Base-by-base conservation (phyloP, 2,329 filamentous ascomycete genomes). In the Xylariaceae sp. region DNA sequence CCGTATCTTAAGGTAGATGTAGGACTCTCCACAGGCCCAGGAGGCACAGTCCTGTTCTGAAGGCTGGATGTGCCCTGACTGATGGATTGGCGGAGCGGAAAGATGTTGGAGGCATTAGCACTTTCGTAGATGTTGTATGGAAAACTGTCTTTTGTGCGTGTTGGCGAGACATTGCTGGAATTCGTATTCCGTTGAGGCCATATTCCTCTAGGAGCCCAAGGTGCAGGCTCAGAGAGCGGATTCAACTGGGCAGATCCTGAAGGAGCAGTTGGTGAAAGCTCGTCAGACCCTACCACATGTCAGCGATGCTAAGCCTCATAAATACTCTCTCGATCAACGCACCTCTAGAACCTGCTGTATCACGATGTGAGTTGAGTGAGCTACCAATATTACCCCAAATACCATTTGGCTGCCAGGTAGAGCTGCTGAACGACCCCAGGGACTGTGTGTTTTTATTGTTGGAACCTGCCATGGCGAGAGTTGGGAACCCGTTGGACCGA, bases 191-290 rank as follows among this genome's bases (percentile, higher is more conserved):
- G 64, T 6, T 73, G 72, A 58, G 80, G 81, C 88, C 88, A 91
- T 13, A 82, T 80, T 30, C 77, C 73, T 39, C 76, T 75, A 45
- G 71, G 72, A 55, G 65, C 70, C 84, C 86, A 89, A 40, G 79
- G 76, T 61, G 89, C 86, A 15, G 83, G 82, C 65, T 91, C 86
- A 8, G 88, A 89, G 35, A 85, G 83, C 37, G 83, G 79, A 55
- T 89, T 79, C 32, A 92, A 76, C 53, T 87, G 88, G 56, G 85
- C 81, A 5, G 88, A 90, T 42, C 88, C 88, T 3, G 84, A 85
- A 65, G 86, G 83, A 49, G 75, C 79, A 61, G 82, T 80, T 32
- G 70, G 63, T 24, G 75, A 74, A 20, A 68, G 60, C 39, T 77
- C 74, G 29, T 73, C 73, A 16, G 69, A 70, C 53, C 71, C 72